Conservation (phyloP, 371 early-diverging fungal species). For the Dinochytrium kinnereticum region DNA sequence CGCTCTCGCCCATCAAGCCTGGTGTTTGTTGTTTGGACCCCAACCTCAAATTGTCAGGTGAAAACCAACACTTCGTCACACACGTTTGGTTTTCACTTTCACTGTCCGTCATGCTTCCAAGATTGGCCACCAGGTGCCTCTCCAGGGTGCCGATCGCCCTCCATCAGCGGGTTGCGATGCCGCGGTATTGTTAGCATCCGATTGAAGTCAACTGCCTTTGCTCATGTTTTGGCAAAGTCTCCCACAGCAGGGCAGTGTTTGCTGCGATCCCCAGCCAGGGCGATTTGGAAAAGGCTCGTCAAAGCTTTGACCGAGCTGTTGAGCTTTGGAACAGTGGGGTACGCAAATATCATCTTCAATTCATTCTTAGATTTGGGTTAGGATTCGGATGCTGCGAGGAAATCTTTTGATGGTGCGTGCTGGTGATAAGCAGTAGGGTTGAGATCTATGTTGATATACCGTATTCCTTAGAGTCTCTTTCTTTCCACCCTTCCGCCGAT, state of each 20-base stretch:
- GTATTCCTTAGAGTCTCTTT: constrained; percentile 12
- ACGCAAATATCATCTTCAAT: not conserved
- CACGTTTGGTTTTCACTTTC: too few species aligned
- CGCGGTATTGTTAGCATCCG: too few species aligned
- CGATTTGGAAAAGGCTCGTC: constrained; percentile 19
- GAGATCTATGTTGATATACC: not conserved
- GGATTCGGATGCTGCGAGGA: constrained; percentile 31
- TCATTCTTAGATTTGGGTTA: not conserved
- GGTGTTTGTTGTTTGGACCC: too few species aligned
- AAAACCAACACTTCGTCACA: too few species aligned
- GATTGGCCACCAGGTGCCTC: too few species aligned
- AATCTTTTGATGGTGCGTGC: constrained; percentile 23
- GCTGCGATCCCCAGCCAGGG: not conserved
- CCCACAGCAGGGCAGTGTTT: not conserved
- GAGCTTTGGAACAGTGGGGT: constrained; percentile 36
- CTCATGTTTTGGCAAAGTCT: not conserved
- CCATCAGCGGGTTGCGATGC: too few species aligned
- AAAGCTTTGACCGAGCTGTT: constrained; percentile 33
- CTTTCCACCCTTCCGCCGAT: constrained; percentile 49
- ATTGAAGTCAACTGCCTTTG: too few species aligned
- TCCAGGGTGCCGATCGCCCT: too few species aligned
- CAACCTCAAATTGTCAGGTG: too few species aligned
- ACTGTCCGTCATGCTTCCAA: too few species aligned
- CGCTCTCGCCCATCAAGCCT: too few species aligned
- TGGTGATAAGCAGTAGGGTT: not conserved